phyloP scores from a whole-genome alignment of 2,329 filamentous ascomycete species.

The Cercospora sp. region DNA sequence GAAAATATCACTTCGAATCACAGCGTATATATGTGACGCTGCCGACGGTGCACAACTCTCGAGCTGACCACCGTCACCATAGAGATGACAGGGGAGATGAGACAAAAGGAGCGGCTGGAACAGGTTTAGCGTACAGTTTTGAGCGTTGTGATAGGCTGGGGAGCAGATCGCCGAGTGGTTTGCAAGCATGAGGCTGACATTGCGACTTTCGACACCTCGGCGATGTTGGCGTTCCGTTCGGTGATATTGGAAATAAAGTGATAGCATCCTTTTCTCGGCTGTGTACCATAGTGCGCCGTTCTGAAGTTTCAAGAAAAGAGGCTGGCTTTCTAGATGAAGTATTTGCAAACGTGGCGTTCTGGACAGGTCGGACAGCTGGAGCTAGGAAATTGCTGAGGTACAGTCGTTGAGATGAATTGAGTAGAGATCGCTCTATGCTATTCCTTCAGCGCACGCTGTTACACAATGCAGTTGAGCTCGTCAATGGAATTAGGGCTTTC shows the following conservation, averaged over 20 bases:
- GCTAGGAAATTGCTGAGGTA: too few species aligned
- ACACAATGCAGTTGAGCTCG: not conserved
- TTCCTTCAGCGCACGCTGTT: not conserved
- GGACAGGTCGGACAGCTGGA: too few species aligned
- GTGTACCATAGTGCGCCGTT: not conserved
- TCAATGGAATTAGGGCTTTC: not conserved
- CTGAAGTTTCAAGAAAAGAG: not conserved
- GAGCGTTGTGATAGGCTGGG: constrained; percentile 2
- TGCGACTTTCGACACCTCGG: not conserved
- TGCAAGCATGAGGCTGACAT: constrained; percentile 4
- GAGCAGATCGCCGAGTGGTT: not conserved
- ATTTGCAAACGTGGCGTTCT: not conserved
- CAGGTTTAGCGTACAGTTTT: not conserved
- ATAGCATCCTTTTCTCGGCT: not conserved
- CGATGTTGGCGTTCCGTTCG: not conserved
- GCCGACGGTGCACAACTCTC: not conserved
- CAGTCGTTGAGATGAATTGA: not conserved
- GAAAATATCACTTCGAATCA: not conserved
- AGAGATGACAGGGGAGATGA: not conserved
- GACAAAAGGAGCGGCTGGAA: not conserved
- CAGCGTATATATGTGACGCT: not conserved
- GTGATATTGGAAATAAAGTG: not conserved
- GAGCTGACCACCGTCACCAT: constrained; percentile 1
- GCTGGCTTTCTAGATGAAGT: not conserved
- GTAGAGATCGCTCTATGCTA: not conserved